Base-by-base conservation (phyloP, 1,284 basidiomycete genomes). In the Boletus mariae region DNA sequence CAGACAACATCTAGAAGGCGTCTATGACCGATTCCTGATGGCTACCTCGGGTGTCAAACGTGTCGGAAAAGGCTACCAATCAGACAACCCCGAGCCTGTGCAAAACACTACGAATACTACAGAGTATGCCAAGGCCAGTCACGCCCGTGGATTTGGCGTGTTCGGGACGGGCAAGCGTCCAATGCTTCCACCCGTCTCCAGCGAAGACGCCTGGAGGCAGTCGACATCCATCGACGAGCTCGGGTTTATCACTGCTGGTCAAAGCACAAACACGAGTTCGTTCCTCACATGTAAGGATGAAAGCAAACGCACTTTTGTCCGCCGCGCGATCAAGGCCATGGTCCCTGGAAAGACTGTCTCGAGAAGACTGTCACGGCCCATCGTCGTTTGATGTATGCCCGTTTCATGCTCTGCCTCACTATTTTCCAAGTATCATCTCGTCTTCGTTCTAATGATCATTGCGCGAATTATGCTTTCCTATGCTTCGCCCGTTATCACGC, bases 21-120 rank as follows among this genome's bases (percentile, higher is more conserved):
- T 85, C 11, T 90, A 90, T 57, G 87, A 90, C 59, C 79, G 84
- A 38, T 85, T 90, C 73, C 74, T 90, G 29, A 87, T 88, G 84
- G 83, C 85, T 8, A 86, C 85, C 0, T 80, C 83, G 5, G 84
- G 84, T 29, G 85, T 90, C 38, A 88, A 84, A 63, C 84, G 87
- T 17, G 71, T 84, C 10, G 87, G 87, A 2, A 84, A 80, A 59
- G 87, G 87, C 11, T 90, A 90, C 59, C 84, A 90, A 67, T 88
- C 85, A 1, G 80, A 87, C 47, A 78, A 78, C 55, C 47, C 68
- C 40, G 76, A 73, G 35, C 75, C 79, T 2, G 58, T 70, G 26
- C 67, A 57, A 2, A 57, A 51, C 28, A 50, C 25, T 10, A 11
- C 43, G 29, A 56, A 42, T 35, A 52, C 57, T 17, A 20, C 52